Evolutionary conservation across 305 asterid genomes (phyloP), one percentile per base, ranked within the genome.

Genomic region (Vinca major): DNA sequence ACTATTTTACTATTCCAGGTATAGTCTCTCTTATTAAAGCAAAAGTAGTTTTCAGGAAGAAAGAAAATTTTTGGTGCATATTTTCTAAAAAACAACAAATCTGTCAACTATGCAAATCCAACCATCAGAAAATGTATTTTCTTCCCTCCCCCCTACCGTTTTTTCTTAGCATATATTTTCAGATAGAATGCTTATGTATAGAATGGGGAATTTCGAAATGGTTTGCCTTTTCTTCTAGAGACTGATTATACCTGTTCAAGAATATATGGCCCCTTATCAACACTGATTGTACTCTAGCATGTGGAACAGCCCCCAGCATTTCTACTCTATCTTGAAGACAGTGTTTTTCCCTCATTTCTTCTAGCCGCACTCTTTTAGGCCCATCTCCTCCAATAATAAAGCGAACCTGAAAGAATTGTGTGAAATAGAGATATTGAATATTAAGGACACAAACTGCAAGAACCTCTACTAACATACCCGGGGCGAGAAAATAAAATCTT

Each of bases 271-370:
- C 98, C 21, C 84, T 79, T 75, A 91, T 82, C 81, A 94, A 71
- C 65, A 94, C 89, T 16, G 99, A 91, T 70, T 78, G 96, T 43
- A 94, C 99, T 89, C 89, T 86, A 77, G 96, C 88, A 84, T 94
- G 99, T 49, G 96, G 99, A 60, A 94, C 93, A 61, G 96, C 99
- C 71, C 99, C 98, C 80, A 94, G 74, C 99, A 94, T 91, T 62
- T 91, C 98, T 47, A 91, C 98, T 72, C 95, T 91, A 74, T 94
- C 97, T 82, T 94, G 99, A 75, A 94, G 93, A 78, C 91, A 86
- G 84, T 94, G 96, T 17, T 91, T 94, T 73, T 94, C 99, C 79
- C 99, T 84, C 99, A 94, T 94, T 84, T 94, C 96, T 80, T 94
- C 99, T 78, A 94, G 71, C 47, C 95, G 84, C 70, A 94, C 99